Conservation (phyloP, 106 monocot genomes). For the Narthecium ossifragum region DNA sequence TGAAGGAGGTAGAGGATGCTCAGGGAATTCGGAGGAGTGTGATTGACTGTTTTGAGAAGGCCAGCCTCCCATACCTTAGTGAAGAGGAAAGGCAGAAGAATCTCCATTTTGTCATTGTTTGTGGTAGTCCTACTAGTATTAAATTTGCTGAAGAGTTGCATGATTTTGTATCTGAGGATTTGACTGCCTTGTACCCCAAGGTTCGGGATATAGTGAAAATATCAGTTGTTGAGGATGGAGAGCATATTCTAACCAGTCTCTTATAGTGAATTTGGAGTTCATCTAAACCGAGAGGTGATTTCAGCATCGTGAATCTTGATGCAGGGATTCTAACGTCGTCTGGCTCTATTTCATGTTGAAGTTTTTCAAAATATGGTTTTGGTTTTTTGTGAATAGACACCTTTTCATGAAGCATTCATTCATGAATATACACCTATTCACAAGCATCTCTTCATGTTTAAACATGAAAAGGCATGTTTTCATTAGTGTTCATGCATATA, state of each 20-base stretch:
- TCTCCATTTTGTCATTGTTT: constrained; percentile 65
- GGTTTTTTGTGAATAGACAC: too few relatives aligned
- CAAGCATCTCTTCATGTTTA: too few relatives aligned
- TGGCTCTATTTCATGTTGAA: too few relatives aligned
- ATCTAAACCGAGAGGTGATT: too few relatives aligned
- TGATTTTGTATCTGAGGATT: constrained; percentile 62
- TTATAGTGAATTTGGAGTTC: too few relatives aligned
- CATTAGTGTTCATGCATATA: too few relatives aligned
- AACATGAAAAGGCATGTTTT: too few relatives aligned
- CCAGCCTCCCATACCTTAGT: constrained; percentile 39
- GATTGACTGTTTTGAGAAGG: constrained; percentile 55
- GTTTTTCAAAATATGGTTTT: too few relatives aligned
- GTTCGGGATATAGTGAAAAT: constrained; percentile 40
- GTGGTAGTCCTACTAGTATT: constrained; percentile 70
- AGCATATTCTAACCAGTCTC: constrained; percentile 60
- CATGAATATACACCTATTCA: too few relatives aligned
- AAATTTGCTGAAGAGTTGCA: constrained; percentile 81
- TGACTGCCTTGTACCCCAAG: constrained; percentile 48
- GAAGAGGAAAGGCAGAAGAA: constrained; percentile 43
- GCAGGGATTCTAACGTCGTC: too few relatives aligned
- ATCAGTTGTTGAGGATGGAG: constrained; percentile 51
- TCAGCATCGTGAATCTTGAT: too few relatives aligned
- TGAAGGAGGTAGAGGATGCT: constrained; percentile 78
- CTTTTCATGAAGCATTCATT: too few relatives aligned
- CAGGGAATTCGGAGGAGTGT: constrained; percentile 45